Evolutionary conservation across 1,284 basidiomycete species (phyloP).

Genomic region (Leccinum fuscescens): DNA sequence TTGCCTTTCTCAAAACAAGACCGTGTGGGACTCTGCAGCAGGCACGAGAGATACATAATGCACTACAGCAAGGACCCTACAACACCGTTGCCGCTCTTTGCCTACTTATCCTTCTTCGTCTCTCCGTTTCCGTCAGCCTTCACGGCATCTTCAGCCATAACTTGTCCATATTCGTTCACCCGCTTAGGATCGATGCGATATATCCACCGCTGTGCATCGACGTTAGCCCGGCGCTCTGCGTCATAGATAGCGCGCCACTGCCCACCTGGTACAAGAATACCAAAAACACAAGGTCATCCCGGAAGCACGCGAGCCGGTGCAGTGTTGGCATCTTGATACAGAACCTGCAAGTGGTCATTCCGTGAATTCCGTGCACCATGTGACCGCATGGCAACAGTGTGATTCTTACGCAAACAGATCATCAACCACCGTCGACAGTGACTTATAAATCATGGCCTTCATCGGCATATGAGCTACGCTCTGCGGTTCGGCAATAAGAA

Average conservation of each 20-base stretch:
- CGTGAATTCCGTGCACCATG: constrained; percentile 19
- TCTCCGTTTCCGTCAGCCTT: constrained; percentile 40
- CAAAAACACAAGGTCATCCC: constrained; percentile 90
- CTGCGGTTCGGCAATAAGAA: constrained; percentile 38
- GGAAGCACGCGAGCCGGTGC: constrained; percentile 87
- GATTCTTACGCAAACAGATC: constrained; percentile 82
- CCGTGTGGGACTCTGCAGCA: neutral
- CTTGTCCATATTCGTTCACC: constrained; percentile 94
- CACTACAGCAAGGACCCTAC: neutral
- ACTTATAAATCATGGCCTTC: constrained; percentile 97
- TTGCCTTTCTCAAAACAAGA: constrained; percentile 11
- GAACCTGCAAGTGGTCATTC: constrained; percentile 52
- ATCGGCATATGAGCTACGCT: constrained; percentile 92
- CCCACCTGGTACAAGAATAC: constrained; percentile 82
- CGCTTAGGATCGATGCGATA: constrained; percentile 93
- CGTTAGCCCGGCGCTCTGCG: constrained; percentile 13
- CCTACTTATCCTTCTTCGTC: constrained; percentile 54
- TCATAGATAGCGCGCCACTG: constrained; percentile 17
- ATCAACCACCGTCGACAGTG: constrained; percentile 86
- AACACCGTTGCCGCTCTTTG: neutral
- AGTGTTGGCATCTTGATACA: constrained; percentile 96
- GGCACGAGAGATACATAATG: neutral
- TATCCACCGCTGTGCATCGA: constrained; percentile 75
- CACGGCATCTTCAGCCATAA: constrained; percentile 55
- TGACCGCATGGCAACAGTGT: constrained; percentile 16